Conservation (phyloP, 345 rosid species). For the Moringa oleifera region DNA sequence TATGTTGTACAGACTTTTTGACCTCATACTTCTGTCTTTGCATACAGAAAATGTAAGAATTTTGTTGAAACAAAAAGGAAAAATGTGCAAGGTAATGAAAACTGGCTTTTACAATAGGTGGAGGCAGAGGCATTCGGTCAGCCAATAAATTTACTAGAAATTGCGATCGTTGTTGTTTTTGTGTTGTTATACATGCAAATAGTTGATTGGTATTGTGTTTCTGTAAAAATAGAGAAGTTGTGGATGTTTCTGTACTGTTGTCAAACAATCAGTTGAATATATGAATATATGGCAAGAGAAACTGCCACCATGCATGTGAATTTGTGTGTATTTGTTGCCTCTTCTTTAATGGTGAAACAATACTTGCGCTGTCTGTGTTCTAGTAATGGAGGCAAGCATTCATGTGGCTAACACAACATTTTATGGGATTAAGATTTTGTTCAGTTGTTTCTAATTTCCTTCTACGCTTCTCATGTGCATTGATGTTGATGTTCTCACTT, state of each 20-base stretch:
- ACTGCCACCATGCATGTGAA: not conserved
- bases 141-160: not conserved
- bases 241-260: not conserved
- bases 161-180: not conserved
- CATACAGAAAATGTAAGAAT: not conserved
- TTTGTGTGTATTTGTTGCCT: not conserved
- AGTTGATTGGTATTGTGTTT: not conserved
- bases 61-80: not conserved
- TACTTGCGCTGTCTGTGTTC: too few species aligned
- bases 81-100: not conserved
- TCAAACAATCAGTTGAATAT: not conserved
- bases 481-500: too few species aligned
- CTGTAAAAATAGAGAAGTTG: not conserved
- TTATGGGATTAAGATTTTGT: too few species aligned
- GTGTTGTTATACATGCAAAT: not conserved
- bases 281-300: not conserved
- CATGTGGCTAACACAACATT: too few species aligned
- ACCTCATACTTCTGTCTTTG: not conserved
- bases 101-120: not conserved
- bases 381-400: too few species aligned
- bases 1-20: not conserved
- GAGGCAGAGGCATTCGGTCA: not conserved
- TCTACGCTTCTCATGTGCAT: too few species aligned
- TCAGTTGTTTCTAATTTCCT: too few species aligned
- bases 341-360: too few species aligned